phyloP scores from a whole-genome alignment of 805 yeast genomes.

The Candida palmyrensis region DNA sequence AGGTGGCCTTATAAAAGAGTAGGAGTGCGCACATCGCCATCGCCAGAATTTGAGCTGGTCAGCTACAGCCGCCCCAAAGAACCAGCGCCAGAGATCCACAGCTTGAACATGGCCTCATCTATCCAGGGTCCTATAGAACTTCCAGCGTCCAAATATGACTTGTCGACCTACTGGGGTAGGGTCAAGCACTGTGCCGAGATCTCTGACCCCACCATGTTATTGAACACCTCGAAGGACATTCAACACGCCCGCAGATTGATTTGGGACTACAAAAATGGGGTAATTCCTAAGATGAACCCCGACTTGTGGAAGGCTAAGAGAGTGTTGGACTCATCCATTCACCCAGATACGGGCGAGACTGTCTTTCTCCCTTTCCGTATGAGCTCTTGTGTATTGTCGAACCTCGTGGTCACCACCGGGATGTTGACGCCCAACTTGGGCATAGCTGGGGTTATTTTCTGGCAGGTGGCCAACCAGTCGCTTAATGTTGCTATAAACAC shows the following conservation, averaged over 20 bases:
- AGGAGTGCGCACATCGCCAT: no score
- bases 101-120: slow-evolving; percentile 70
- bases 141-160: slow-evolving; percentile 77
- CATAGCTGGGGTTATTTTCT: slow-evolving; percentile 83
- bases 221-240: slow-evolving; percentile 63
- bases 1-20: no score
- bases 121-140: slow-evolving; percentile 75
- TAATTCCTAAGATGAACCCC: slow-evolving; percentile 59
- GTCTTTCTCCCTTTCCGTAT: slow-evolving; percentile 92
- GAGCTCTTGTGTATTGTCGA: slow-evolving; percentile 93
- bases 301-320: slow-evolving; percentile 86
- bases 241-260: slow-evolving; percentile 59
- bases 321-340: slow-evolving; percentile 84
- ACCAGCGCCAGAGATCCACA: no score
- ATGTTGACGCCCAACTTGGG: slow-evolving; percentile 96
- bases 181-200: slow-evolving; percentile 92
- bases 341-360: slow-evolving; percentile 95
- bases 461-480: slow-evolving; percentile 98
- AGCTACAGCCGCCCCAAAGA: no score
- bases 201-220: slow-evolving; percentile 85
- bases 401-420: slow-evolving; percentile 92
- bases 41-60: no score
- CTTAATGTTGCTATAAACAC: slow-evolving; percentile 95
- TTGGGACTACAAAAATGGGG: slow-evolving; percentile 71
- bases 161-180: slow-evolving; percentile 85